Conservation (phyloP, 257 asterid genomes). For the Solanum chilense region DNA sequence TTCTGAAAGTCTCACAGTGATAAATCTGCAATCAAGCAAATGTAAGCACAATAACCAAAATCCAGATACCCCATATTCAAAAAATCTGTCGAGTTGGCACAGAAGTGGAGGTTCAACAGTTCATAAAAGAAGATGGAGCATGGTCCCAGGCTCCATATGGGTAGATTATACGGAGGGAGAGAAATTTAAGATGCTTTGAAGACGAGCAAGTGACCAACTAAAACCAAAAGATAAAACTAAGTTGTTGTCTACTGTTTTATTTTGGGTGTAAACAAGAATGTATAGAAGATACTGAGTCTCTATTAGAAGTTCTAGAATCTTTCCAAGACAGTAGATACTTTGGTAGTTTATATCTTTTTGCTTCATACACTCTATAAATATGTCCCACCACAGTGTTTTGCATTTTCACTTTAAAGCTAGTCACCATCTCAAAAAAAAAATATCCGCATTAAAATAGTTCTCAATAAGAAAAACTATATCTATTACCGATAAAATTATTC, state of each 20-base stretch:
- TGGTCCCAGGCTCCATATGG: not conserved
- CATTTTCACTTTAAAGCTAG: not conserved
- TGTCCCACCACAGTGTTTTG: not conserved
- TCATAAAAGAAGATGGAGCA: not conserved
- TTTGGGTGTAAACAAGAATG: not conserved
- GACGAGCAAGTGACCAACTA: not conserved
- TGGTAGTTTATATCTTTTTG: not conserved
- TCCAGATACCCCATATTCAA: not conserved
- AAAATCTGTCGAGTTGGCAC: not conserved
- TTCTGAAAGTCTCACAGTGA: constrained; percentile 70
- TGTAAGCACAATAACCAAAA: not conserved
- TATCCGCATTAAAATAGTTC: not conserved
- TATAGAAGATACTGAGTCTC: not conserved
- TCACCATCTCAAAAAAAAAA: not conserved
- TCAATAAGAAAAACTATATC: not conserved
- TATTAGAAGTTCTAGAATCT: not conserved
- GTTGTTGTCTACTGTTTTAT: not conserved
- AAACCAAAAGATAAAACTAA: not conserved
- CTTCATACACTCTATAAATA: not conserved
- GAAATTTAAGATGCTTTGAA: not conserved
- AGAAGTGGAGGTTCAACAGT: not conserved
- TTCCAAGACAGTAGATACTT: not conserved
- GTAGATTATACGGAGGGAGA: not conserved
- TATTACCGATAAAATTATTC: not conserved
- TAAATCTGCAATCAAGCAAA: constrained; percentile 31